phyloP scores from a whole-genome alignment of 2,329 filamentous ascomycete genomes.

The Alternaria sp. region DNA sequence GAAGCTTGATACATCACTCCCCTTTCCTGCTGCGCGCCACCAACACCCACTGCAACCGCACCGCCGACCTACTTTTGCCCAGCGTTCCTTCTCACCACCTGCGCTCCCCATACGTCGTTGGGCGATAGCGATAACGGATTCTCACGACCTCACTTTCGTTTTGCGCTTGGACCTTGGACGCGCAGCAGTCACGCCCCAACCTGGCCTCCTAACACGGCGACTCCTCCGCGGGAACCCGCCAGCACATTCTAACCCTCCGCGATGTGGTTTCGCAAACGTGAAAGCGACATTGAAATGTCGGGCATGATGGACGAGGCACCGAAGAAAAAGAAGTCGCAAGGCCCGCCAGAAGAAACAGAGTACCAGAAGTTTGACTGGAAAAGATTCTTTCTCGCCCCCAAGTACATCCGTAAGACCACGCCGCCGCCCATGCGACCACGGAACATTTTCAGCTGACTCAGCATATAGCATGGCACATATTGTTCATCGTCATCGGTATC shows the following conservation, averaged over 20 bases:
- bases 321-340: slow-evolving; percentile 22
- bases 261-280: slow-evolving; percentile 33
- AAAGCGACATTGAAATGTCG: slow-evolving; percentile 41
- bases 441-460: slow-evolving; percentile 10
- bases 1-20: slow-evolving; percentile 26
- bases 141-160: not conserved
- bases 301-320: slow-evolving; percentile 20
- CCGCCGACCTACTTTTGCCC: slow-evolving; percentile 1
- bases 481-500: slow-evolving; percentile 34
- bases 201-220: slow-evolving; percentile 8
- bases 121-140: not conserved
- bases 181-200: not conserved
- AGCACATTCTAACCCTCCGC: not conserved
- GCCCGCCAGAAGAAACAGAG: slow-evolving; percentile 37
- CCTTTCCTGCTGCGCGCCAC: slow-evolving; percentile 16
- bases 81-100: slow-evolving; percentile 1
- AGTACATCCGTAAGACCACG: slow-evolving; percentile 42
- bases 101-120: not conserved
- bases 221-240: not conserved
- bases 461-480: slow-evolving; percentile 39
- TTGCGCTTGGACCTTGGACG: not conserved
- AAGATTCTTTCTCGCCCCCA: slow-evolving; percentile 40
- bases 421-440: not conserved
- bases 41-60: slow-evolving; percentile 5
- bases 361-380: slow-evolving; percentile 44